These are phyloP conservation scores for Pluteus cervinus DNA, from an alignment of 768 basidiomycete genomes.

Conservation along the genomic window DNA sequence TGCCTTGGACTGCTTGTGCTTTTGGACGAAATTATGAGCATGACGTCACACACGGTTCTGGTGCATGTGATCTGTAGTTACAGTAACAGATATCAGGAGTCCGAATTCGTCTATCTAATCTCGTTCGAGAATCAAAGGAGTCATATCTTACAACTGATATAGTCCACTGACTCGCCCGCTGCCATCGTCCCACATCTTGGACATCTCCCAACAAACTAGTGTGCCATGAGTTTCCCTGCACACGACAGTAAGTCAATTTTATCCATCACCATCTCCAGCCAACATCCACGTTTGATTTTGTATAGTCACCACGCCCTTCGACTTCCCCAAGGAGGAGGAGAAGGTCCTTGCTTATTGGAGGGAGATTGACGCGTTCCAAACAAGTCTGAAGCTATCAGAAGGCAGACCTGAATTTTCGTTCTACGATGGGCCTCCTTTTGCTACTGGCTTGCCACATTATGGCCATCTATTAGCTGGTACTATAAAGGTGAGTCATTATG, in stretches of 20 bases:
- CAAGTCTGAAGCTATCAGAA: slow-evolving; percentile 87
- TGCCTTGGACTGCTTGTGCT: no score
- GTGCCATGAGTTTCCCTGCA: slow-evolving; percentile 61
- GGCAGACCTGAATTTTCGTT: slow-evolving; percentile 89
- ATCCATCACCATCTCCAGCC: slow-evolving; percentile 7
- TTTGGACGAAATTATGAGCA: no score
- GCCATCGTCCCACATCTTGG: neutral
- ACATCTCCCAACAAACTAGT: neutral
- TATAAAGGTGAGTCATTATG: slow-evolving; percentile 61
- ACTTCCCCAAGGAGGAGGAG: slow-evolving; percentile 84
- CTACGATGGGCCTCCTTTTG: slow-evolving; percentile 97
- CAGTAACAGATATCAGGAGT: no score
- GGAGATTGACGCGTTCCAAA: slow-evolving; percentile 97
- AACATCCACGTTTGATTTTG: slow-evolving; percentile 10
- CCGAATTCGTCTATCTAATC: no score
- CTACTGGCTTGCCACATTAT: slow-evolving; percentile 94
- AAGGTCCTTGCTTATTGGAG: slow-evolving; percentile 89
- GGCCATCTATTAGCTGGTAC: slow-evolving; percentile 91
- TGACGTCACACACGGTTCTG: no score
- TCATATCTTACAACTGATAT: no score
- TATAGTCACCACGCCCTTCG: slow-evolving; percentile 69
- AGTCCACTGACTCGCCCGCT: no score
- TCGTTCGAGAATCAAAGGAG: no score
- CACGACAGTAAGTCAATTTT: slow-evolving; percentile 62
- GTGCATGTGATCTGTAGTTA: no score